Evolutionary conservation across 192 early-diverging fungal genomes (phyloP), one percentile per base, ranked within the genome.

Genomic region (Podila epigama): DNA sequence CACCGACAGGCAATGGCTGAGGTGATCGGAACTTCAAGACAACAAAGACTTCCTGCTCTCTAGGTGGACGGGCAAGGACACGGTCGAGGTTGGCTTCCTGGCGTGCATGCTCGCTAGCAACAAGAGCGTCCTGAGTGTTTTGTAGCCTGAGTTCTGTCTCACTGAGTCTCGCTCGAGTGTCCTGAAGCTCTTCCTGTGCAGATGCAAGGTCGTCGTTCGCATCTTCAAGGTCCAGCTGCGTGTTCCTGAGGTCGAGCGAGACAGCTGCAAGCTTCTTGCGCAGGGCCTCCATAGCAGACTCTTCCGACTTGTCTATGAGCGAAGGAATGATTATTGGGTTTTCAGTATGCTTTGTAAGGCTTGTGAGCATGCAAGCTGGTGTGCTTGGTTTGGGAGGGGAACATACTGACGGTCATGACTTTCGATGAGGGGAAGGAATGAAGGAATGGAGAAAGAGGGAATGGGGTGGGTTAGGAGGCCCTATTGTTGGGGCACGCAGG

Each of bases 201-300:
- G 36, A 60, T 36, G 20, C 59, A 32, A 69, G 68, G 40, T 48
- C 59, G 13, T 62, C 59, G 28, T 62, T 55, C n/a, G 53, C 39
- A 34, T 35, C 60, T 52, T 16, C 36, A 53, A 69, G 68, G 41
- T 61, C 60, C 18, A 62, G 41, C 34, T 50, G 60, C 32, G 60
- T 62, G 53, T 50, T 69, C 52, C 60, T 69, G 59, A 69, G 60
- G 16, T 69, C 68, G 12, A 69, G 59, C n/a, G 53, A 69, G 68
- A 69, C 53, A 39, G 68, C 48, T 28, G 5, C 51, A 58, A 69
- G 68, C 68, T 55, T 62, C 51, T 6, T 53, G 35, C 50, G 37
- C 28, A 60, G 35, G 34, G 66, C 58, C 58, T 68, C 66, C 50
- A 68, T 32, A 51, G 40, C 20, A 58, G 34, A 50, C 66, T 60